Evolutionary conservation across 2,329 filamentous ascomycete genomes (phyloP).

Genomic region (Alternaria burnsii): DNA sequence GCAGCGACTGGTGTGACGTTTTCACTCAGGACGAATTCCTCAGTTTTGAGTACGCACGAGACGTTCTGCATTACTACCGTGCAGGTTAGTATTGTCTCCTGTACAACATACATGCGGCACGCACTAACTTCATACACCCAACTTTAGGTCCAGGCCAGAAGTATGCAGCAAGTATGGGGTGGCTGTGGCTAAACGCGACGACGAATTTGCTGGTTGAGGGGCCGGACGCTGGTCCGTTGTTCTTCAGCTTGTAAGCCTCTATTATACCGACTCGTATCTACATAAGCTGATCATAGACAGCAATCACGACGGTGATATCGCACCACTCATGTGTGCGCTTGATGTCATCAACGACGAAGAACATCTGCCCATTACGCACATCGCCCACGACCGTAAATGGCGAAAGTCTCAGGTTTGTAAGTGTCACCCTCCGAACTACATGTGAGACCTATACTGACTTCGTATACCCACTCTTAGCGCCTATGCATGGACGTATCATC

Average conservation of each 20-base stretch:
- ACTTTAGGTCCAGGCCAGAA: constrained; percentile 62
- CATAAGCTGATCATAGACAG: background rate
- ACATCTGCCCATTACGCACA: constrained; percentile 58
- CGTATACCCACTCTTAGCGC: constrained; percentile 49
- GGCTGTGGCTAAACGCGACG: constrained; percentile 67
- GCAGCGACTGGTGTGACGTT: constrained; percentile 63
- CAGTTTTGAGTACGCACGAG: constrained; percentile 66
- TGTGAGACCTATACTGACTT: background rate
- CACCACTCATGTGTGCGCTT: constrained; percentile 44
- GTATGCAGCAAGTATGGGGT: constrained; percentile 64
- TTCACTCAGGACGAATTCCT: constrained; percentile 57
- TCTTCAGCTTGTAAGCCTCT: constrained; percentile 63
- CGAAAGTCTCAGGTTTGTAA: constrained; percentile 57
- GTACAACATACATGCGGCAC: background rate
- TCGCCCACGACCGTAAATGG: constrained; percentile 59
- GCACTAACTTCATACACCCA: background rate
- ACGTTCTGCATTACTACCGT: constrained; percentile 67
- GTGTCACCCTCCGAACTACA: too few species aligned
- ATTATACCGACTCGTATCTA: background rate
- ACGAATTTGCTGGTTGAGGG: constrained; percentile 43
- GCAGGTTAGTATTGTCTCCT: constrained; percentile 49
- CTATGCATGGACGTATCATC: constrained; percentile 66
- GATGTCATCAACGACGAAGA: constrained; percentile 56
- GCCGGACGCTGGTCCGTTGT: constrained; percentile 56
- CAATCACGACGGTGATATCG: constrained; percentile 45